Evolutionary conservation across 2,329 filamentous ascomycete genomes (phyloP).

Genomic region (Botrytis porri): DNA sequence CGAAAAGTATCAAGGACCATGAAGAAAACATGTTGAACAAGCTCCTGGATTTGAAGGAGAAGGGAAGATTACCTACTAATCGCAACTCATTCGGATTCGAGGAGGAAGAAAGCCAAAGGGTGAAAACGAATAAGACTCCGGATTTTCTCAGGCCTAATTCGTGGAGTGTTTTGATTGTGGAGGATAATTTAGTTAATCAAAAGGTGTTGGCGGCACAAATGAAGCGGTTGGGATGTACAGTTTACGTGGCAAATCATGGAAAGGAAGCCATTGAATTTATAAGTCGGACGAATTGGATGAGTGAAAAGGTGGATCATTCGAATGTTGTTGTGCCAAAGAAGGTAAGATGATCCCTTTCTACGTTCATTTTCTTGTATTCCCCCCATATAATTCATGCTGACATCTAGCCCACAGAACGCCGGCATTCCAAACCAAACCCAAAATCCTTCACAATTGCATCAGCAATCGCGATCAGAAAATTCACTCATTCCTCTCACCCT

Average conservation of each 20-base stretch:
- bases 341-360: neutral
- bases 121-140: neutral
- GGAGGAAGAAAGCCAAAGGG: constrained; percentile 8
- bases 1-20: constrained; percentile 16
- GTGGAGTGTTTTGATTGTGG: constrained; percentile 49
- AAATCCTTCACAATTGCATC: neutral
- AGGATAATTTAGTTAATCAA: constrained; percentile 61
- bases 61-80: constrained; percentile 7
- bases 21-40: constrained; percentile 11
- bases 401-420: neutral
- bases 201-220: constrained; percentile 53
- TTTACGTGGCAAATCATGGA: constrained; percentile 55
- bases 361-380: neutral
- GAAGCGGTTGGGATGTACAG: constrained; percentile 43
- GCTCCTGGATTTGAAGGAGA: neutral
- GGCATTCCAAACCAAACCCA: neutral
- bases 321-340: constrained; percentile 49
- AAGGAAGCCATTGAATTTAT: constrained; percentile 50
- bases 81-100: constrained; percentile 13
- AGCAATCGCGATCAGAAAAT: neutral
- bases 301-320: constrained; percentile 39
- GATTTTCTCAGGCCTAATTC: neutral
- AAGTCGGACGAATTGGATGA: constrained; percentile 38
- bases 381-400: neutral
- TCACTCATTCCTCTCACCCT: constrained; percentile 37